Percentiles rank a stretch among this genome's conserved stretches.
Conservation (phyloP, 192 early-diverging fungal species). For the Backusella australiensis region DNA sequence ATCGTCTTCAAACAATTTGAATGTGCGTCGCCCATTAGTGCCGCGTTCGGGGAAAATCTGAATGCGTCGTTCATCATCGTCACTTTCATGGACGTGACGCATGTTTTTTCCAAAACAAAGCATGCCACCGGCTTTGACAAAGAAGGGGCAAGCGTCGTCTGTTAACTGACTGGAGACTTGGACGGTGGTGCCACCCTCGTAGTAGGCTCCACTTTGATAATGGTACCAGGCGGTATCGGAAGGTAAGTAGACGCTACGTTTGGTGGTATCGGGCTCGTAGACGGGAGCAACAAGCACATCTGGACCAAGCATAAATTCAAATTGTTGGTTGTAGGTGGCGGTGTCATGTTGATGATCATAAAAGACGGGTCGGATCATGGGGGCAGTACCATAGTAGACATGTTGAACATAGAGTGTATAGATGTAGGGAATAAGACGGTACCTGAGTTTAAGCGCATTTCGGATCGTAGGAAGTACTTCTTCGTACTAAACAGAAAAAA, state of each 20-base stretch:
- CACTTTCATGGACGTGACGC: conserved; percentile 32
- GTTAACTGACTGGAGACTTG: conserved; percentile 36
- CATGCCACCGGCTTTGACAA: conserved; percentile 41
- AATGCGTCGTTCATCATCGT: conserved; percentile 42
- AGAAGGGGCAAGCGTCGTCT: conserved; percentile 37
- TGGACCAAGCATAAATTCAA: conserved; percentile 57
- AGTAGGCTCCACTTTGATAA: conserved; percentile 41
- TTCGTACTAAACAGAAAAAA: conserved; percentile 15
- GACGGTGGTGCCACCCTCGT: conserved; percentile 40
- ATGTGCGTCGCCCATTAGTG: conserved; percentile 9
- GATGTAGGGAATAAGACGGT: conserved; percentile 55
- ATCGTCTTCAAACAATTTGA: conserved; percentile 46
- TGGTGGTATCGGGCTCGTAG: conserved; percentile 27
- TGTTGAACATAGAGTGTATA: conserved; percentile 45
- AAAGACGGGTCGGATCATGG: conserved; percentile 52
- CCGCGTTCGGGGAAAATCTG: conserved; percentile 41
- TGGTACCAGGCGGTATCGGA: conserved; percentile 43
- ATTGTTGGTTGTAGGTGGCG: conserved; percentile 30
- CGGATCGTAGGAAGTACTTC: conserved; percentile 48
- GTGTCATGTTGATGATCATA: conserved; percentile 53
- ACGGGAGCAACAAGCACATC: conserved; percentile 51
- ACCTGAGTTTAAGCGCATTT: conserved; percentile 48
- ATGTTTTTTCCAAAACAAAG: conserved; percentile 42
- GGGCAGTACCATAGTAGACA: conserved; percentile 26
- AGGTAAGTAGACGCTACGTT: conserved; percentile 38